Conservation (phyloP, 495 filamentous ascomycete species). For the Penicillium goetzii region DNA sequence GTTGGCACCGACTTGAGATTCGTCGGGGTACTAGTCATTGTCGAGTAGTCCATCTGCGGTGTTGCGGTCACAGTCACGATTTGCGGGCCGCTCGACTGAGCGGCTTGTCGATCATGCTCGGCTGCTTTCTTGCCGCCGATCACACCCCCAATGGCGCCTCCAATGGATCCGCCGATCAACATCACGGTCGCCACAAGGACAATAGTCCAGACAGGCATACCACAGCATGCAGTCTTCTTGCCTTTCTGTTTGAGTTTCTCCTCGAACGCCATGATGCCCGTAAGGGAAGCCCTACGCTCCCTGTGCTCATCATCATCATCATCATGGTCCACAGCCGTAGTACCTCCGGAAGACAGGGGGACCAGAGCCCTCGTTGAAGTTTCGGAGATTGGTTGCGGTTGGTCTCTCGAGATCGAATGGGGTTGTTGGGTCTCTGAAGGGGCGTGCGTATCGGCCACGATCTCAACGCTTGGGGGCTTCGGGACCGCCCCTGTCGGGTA, state of each 20-base stretch:
- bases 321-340: constrained; percentile 11
- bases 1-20: constrained; percentile 63
- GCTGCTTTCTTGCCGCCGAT: constrained; percentile 47
- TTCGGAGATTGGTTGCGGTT: constrained; percentile 43
- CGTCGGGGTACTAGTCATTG: constrained; percentile 60
- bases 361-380: constrained; percentile 48
- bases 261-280: constrained; percentile 52
- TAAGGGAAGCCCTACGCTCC: constrained; percentile 21
- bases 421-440: constrained; percentile 31
- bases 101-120: constrained; percentile 27
- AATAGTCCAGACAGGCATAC: constrained; percentile 71
- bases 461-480: constrained; percentile 37
- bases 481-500: constrained; percentile 65
- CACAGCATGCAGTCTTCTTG: constrained; percentile 62
- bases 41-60: constrained; percentile 65
- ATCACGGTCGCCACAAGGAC: constrained; percentile 58
- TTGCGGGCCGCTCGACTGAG: constrained; percentile 28
- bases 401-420: constrained; percentile 26
- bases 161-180: constrained; percentile 57
- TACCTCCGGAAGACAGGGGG: constrained; percentile 19
- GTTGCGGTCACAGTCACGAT: constrained; percentile 58
- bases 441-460: constrained; percentile 29
- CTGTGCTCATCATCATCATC: constrained; percentile 9
- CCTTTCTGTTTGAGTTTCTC: constrained; percentile 61
- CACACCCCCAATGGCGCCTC: constrained; percentile 65